Base-by-base conservation (phyloP, 2,329 filamentous ascomycete genomes). In the Colletotrichum sidae region DNA sequence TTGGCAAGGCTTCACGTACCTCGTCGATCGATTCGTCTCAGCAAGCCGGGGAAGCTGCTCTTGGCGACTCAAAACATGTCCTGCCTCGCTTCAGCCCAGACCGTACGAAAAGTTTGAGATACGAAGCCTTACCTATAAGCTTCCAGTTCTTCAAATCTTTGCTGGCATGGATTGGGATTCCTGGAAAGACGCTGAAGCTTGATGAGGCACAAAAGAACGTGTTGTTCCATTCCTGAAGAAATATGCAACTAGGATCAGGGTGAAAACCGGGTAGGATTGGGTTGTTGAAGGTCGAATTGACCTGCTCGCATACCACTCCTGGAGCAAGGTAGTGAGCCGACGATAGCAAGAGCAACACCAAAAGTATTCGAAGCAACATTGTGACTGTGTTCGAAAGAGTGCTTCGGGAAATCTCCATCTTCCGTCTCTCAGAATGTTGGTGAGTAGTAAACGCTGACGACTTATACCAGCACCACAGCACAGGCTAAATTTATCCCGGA, bases 151-250 rank as follows among this genome's bases (percentile, higher is more conserved):
- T 68, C 33, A 87, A 72, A 68, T 87, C 83, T 60, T 77, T 79
- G n/a, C 80, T 84, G 2, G 83, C 81, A 69, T 86, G 81, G 17
- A 87, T 78, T 0, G 84, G 84, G 9, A 86, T 73, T 0, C 83
- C 84, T 0, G 84, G 84, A 68, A 86, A 86, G 0, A 79, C 76
- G 60, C 82, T 80, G 70, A 86, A 87, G 1, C 81, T 84, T 2
- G 83, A 86, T 0, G 81, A 81, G 6, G 79, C 81, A 67, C 82
- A 85, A 70, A 83, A 84, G 69, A 84, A 85, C 11, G 78, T 82
- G 25, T 77, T 76, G 35, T 81, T 72, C 39, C 72, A 71, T 17
- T 80, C 73, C 15, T 71, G 69, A 42, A 82, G 71, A 55, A 78
- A 77, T 11, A 78, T 75, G 60, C 80, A 82, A 5, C 76, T 80